Evolutionary conservation across 768 basidiomycete species (phyloP).

Genomic region (Collybia mongolica): DNA sequence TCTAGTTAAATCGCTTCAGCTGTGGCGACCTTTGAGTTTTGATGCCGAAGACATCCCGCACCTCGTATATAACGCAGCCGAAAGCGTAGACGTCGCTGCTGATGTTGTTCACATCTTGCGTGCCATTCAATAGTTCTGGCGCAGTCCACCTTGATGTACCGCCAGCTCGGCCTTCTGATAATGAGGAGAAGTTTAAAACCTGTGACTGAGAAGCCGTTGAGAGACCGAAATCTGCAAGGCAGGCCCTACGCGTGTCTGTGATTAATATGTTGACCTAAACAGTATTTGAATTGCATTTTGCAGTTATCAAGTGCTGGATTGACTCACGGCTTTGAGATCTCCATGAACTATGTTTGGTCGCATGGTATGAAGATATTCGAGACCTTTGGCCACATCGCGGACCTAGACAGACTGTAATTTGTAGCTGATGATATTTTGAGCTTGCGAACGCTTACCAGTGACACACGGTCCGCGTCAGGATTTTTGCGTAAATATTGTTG

Average conservation of each 20-base stretch:
- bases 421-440: background rate
- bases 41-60: background rate
- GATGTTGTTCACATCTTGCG: conserved; percentile 11
- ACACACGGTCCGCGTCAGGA: conserved; percentile 7
- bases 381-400: conserved; percentile 13
- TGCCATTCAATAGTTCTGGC: conserved; percentile 13
- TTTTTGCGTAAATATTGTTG: conserved; percentile 2
- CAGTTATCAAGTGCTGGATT: background rate
- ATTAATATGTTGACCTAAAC: conserved; percentile 16
- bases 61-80: conserved; percentile 31
- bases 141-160: conserved; percentile 18
- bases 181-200: conserved; percentile 8
- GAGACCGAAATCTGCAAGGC: conserved; percentile 18
- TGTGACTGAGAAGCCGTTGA: conserved; percentile 14
- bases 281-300: background rate
- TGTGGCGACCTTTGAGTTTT: too few species aligned
- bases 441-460: conserved; percentile 5
- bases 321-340: conserved; percentile 13
- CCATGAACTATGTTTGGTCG: conserved; percentile 15
- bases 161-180: conserved; percentile 4
- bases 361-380: conserved; percentile 10
- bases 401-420: background rate
- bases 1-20: conserved; percentile 11
- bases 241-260: conserved; percentile 11
- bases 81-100: conserved; percentile 32